Base-by-base conservation (phyloP, 2,329 filamentous ascomycete genomes). In the Scedosporium boydii region DNA sequence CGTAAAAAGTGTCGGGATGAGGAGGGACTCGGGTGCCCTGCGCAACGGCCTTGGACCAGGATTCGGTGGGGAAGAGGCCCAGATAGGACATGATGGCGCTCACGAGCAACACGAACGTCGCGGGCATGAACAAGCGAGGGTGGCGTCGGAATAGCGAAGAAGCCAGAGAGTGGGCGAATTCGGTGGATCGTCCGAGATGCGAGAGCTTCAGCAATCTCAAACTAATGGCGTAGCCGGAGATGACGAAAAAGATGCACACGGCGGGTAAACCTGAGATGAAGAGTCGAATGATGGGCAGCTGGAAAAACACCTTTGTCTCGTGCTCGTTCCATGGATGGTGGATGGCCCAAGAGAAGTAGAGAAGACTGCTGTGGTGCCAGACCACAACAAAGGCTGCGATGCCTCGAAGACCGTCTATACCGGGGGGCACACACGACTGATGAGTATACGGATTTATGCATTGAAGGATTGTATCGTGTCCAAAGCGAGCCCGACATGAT, bases 321-420 rank as follows among this genome's bases (percentile, higher is more conserved):
- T 26, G 56, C 18, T 62, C 60, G 10, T 23, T 14, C 60, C 60
- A 62, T 6, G 51, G 51, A 38, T 58, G 9, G 60, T 62, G 60
- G 26, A 62, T 62, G 53, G 4, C 51, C 60, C 51, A 57, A 4
- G 60, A 46, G 27, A 62, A 62, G 38, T 48, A 62, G 60, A 62
- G 48, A 27, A 62, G 60, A 16, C 21, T 58, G 60, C 60, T 79
- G 70, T 87, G 84, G 61, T 86, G 82, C 66, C 80, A 77, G 70
- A 88, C 89, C 14, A 89, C 87, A 29, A 88, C 70, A 34, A 89
- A 77, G 2, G 87, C 85, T 4, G 86, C 86, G 65, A 89, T 87
- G 3, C 87, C 87, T 68, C 87, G 76, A 14, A 89, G 74, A 14
- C 87, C 87, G 66, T 89, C 87, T 41, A 34, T 21, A 21, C 87